Evolutionary conservation across 1,284 basidiomycete genomes (phyloP).

Genomic region (Irpex sp.): DNA sequence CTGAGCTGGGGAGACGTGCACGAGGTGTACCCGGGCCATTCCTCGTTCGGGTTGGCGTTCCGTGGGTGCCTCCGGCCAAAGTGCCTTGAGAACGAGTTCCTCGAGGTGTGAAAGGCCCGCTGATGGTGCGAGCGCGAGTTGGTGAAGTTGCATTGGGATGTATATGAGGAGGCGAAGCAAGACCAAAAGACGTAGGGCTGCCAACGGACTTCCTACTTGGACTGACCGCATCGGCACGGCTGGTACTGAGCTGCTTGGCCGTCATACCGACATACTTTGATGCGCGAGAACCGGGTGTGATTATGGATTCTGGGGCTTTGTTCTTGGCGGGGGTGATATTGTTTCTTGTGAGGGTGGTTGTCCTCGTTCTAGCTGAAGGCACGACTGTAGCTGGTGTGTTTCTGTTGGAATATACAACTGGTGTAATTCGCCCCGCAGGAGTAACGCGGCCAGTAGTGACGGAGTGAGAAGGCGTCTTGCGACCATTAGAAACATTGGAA

Average conservation of each 20-base stretch:
- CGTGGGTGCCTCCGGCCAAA: slow-evolving; percentile 22
- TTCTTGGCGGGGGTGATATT: slow-evolving; percentile 19
- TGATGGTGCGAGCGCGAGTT: slow-evolving; percentile 21
- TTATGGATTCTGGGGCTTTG: slow-evolving; percentile 35
- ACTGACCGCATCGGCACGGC: slow-evolving; percentile 34
- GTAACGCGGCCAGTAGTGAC: slow-evolving; percentile 25
- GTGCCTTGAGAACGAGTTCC: slow-evolving; percentile 38
- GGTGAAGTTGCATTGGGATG: slow-evolving; percentile 6
- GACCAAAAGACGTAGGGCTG: slow-evolving; percentile 35
- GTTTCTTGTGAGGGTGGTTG: slow-evolving; percentile 12
- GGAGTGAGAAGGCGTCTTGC: slow-evolving; percentile 26
- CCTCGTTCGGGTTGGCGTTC: slow-evolving; percentile 38
- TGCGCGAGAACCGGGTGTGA: slow-evolving; percentile 80
- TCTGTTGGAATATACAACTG: slow-evolving; percentile 29
- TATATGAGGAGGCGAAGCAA: slow-evolving; percentile 25
- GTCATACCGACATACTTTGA: slow-evolving; percentile 82
- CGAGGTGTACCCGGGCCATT: slow-evolving; percentile 53
- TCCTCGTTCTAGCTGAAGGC: slow-evolving; percentile 21
- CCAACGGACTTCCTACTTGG: slow-evolving; percentile 28
- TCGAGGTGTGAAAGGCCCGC: slow-evolving; percentile 66
- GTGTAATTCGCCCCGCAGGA: slow-evolving; percentile 60
- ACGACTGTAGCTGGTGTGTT: slow-evolving; percentile 25
- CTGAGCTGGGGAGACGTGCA: slow-evolving; percentile 63
- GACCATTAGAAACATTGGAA: slow-evolving; percentile 19
- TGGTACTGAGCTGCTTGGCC: slow-evolving; percentile 66